Conservation (phyloP, 2,329 filamentous ascomycete genomes). For the Botrytis deweyae region DNA sequence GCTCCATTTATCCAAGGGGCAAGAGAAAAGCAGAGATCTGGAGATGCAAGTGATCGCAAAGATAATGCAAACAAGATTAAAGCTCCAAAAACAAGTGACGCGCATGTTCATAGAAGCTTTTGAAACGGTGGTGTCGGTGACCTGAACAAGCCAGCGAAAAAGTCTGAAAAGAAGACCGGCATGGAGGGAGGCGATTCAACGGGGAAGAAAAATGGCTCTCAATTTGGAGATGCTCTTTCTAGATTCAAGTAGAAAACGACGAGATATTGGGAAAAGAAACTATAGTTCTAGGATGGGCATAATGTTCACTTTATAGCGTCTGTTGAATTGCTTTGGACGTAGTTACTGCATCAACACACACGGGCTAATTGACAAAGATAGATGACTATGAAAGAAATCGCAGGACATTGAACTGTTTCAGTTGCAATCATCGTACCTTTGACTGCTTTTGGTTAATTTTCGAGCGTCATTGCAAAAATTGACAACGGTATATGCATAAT, state of each 20-base stretch:
- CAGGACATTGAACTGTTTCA: background rate
- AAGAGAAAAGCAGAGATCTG: background rate
- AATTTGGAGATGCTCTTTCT: background rate
- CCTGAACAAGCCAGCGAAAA: background rate
- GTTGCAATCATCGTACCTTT: background rate
- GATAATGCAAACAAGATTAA: background rate
- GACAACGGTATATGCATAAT: background rate
- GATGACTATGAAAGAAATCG: no score
- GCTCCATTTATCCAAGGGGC: background rate
- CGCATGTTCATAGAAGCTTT: background rate
- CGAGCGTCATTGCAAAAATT: background rate
- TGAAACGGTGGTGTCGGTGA: background rate
- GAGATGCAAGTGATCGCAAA: background rate
- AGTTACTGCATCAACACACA: background rate
- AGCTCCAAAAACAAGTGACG: background rate
- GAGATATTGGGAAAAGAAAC: no score
- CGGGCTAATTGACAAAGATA: background rate
- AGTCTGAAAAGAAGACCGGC: background rate
- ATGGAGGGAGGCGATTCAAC: background rate
- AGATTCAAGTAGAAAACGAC: rapidly evolving
- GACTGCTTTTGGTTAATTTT: background rate
- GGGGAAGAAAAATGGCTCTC: background rate
- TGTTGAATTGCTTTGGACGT: background rate
- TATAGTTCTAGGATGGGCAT: background rate
- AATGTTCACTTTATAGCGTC: background rate